phyloP scores from a whole-genome alignment of 1,284 basidiomycete species.

The Cryptococcus sp. region DNA sequence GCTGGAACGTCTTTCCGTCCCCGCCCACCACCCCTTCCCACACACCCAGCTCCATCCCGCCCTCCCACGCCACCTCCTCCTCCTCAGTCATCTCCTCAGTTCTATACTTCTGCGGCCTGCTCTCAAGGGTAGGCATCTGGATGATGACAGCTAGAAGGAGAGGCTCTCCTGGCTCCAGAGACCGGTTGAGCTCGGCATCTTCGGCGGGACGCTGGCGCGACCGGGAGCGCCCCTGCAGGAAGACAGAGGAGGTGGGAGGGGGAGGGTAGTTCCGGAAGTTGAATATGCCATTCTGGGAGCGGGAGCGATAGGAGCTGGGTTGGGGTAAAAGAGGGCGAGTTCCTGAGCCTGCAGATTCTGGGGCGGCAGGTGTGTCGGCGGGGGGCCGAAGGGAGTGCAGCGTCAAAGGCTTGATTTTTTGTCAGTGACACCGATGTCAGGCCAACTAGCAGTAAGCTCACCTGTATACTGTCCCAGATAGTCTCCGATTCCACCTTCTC shows the following conservation, averaged over 20 bases:
- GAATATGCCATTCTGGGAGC: too few species aligned
- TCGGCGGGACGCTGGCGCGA: too few species aligned
- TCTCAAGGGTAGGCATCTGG: constrained; percentile 29
- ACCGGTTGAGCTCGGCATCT: constrained; percentile 11
- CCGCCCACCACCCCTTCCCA: constrained; percentile 31
- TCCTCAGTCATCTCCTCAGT: constrained; percentile 18
- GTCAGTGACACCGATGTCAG: too few species aligned
- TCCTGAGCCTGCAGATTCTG: too few species aligned
- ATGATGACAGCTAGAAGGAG: constrained; percentile 37
- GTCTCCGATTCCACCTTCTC: constrained; percentile 3
- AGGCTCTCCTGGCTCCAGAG: constrained; percentile 24
- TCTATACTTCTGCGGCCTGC: constrained; percentile 4
- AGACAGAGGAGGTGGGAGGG: too few species aligned
- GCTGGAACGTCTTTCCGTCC: background rate
- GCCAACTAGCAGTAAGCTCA: too few species aligned
- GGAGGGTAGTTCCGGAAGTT: too few species aligned
- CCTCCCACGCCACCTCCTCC: constrained; percentile 36
- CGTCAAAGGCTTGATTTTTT: background rate
- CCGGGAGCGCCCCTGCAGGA: too few species aligned
- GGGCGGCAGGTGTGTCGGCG: too few species aligned
- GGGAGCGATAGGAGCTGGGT: too few species aligned
- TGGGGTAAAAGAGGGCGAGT: too few species aligned
- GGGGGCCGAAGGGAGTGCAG: background rate
- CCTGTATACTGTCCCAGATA: background rate
- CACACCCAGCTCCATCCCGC: constrained; percentile 44